A percentile compares a stretch with the other conserved stretches of the same genome.
Evolutionary conservation across 1,284 basidiomycete genomes (phyloP).

Genomic region (Schizopora paradoxa): DNA sequence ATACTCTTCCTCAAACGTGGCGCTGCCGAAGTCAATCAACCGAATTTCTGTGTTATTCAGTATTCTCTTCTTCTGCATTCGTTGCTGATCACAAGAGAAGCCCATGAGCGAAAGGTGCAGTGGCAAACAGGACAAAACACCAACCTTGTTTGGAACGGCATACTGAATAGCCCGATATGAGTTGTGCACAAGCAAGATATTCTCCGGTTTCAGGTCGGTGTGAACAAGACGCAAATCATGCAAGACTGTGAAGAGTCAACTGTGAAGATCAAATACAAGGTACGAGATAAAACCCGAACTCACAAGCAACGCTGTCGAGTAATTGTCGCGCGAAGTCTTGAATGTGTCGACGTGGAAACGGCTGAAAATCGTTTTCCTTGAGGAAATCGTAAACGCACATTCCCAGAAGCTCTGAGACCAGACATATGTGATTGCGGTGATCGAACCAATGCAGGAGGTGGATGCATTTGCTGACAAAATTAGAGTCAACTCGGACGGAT

Average conservation of each 20-base stretch:
- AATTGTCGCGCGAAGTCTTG: conserved; percentile 94
- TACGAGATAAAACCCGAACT: conserved; percentile 31
- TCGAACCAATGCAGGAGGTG: conserved; percentile 95
- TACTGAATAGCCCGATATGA: conserved; percentile 60
- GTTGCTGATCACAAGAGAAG: conserved; percentile 43
- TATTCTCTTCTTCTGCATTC: conserved; percentile 69
- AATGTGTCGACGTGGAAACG: conserved; percentile 94
- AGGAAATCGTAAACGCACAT: conserved; percentile 99
- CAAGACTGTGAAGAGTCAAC: conserved; percentile 54
- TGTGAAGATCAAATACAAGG: conserved; percentile 1
- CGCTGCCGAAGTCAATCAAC: conserved; percentile 97
- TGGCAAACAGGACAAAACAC: conserved; percentile 15
- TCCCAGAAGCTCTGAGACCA: conserved; percentile 94
- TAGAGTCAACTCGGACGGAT: conserved; percentile 19
- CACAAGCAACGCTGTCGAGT: conserved; percentile 91
- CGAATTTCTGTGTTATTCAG: conserved; percentile 89
- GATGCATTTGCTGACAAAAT: conserved; percentile 83
- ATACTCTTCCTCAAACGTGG: conserved; percentile 97
- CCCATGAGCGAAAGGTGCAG: conserved; percentile 9
- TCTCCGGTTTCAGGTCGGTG: conserved; percentile 98
- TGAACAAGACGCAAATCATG: conserved; percentile 92
- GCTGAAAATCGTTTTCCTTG: conserved; percentile 95
- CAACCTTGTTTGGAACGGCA: conserved; percentile 54
- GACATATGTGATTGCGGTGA: conserved; percentile 95
- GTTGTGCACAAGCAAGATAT: conserved; percentile 91